Conservation (phyloP, 805 yeast genomes). For the Saccharomycopsis fibuligera region DNA sequence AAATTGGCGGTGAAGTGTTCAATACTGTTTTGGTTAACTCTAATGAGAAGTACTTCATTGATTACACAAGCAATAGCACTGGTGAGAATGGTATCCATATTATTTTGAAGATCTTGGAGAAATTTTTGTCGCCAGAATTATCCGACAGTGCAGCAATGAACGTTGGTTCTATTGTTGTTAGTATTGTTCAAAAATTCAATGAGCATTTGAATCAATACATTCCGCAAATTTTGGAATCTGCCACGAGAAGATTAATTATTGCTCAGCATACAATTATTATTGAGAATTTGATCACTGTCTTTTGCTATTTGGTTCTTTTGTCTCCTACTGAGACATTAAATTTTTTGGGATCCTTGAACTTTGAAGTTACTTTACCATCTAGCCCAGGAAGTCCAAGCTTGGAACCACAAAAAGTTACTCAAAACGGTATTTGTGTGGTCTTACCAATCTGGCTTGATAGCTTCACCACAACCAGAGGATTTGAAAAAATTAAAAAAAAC, state of each 20-base stretch:
- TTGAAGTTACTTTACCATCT: constrained; percentile 24
- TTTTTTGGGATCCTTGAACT: constrained; percentile 42
- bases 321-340: constrained; percentile 60
- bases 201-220: constrained; percentile 29
- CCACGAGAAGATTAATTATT: constrained; percentile 55
- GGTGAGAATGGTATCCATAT: constrained; percentile 44
- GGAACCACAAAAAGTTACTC: constrained; percentile 1
- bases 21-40: constrained; percentile 47
- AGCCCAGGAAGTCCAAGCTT: constrained; percentile 6
- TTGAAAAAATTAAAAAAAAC: constrained; percentile 56
- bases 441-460: constrained; percentile 78
- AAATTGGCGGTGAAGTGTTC: constrained; percentile 69
- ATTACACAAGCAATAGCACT: constrained; percentile 6
- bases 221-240: constrained; percentile 62
- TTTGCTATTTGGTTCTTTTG: constrained; percentile 60
- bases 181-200: constrained; percentile 50
- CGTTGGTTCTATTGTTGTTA: constrained; percentile 60
- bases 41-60: constrained; percentile 23
- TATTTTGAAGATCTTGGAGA: constrained; percentile 59
- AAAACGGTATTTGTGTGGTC: constrained; percentile 46
- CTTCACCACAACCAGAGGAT: constrained; percentile 77
- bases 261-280: constrained; percentile 69
- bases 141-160: constrained; percentile 80
- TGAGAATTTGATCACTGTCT: constrained; percentile 70
- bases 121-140: constrained; percentile 62